Evolutionary conservation across 768 basidiomycete genomes (phyloP).

Genomic region (Phaeolepiota aurea): DNA sequence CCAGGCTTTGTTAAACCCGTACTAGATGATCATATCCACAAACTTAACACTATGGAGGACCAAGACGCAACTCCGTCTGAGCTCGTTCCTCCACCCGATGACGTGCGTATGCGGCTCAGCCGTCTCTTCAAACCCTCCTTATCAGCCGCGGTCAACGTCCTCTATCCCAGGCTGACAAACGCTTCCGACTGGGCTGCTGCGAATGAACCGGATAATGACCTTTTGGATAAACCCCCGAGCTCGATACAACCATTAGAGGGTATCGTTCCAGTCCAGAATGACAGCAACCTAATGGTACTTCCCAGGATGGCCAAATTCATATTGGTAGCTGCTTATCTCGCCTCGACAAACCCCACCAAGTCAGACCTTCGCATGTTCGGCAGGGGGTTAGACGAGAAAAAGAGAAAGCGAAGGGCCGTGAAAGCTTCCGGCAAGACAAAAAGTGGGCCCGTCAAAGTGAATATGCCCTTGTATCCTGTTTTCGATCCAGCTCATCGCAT

Average conservation of each 20-base stretch:
- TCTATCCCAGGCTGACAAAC: slow-evolving; percentile 62
- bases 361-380: slow-evolving; percentile 82
- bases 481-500: not conserved
- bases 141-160: slow-evolving; percentile 50
- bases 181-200: slow-evolving; percentile 61
- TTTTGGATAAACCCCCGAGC: not conserved
- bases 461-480: slow-evolving; percentile 1
- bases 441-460: slow-evolving; percentile 38
- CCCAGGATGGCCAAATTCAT: slow-evolving; percentile 56
- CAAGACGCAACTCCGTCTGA: slow-evolving; percentile 11
- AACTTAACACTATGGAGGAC: slow-evolving; percentile 10
- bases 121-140: slow-evolving; percentile 58
- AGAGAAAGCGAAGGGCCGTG: slow-evolving; percentile 37
- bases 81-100: slow-evolving; percentile 37
- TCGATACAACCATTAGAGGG: not conserved
- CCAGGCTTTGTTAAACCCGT: slow-evolving; percentile 71
- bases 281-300: not conserved
- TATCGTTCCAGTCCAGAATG: not conserved
- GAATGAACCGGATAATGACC: slow-evolving; percentile 14
- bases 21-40: slow-evolving; percentile 34
- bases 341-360: slow-evolving; percentile 78
- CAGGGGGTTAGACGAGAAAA: slow-evolving; percentile 59
- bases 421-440: slow-evolving; percentile 28
- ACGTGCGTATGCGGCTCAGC: slow-evolving; percentile 58
- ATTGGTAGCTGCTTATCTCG: slow-evolving; percentile 69